Evolutionary conservation across 2,329 filamentous ascomycete species (phyloP).

Genomic region (Aspergillus spinulosporus): DNA sequence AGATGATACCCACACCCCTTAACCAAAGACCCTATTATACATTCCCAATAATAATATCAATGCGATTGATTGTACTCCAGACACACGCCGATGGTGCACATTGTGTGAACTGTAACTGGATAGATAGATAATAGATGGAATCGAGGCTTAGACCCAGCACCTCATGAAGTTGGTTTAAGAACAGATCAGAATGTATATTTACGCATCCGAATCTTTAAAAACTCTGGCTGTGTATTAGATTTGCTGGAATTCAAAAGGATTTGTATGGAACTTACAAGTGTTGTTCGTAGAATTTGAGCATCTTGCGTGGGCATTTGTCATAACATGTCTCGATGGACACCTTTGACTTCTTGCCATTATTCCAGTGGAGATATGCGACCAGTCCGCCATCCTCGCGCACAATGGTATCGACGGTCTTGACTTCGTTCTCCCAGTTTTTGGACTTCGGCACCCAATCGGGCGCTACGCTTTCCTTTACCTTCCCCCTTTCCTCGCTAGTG

Average conservation of each 20-base stretch:
- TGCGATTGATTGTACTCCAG: slow-evolving; percentile 12
- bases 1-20: neutral
- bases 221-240: slow-evolving; percentile 27
- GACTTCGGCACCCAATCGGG: slow-evolving; percentile 42
- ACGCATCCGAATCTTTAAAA: slow-evolving; percentile 38
- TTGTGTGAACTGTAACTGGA: slow-evolving; percentile 1
- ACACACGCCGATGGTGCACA: slow-evolving; percentile 19
- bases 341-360: slow-evolving; percentile 46
- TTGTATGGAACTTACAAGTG: slow-evolving; percentile 43
- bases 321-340: slow-evolving; percentile 45
- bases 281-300: slow-evolving; percentile 52
- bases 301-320: slow-evolving; percentile 46
- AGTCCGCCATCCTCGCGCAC: slow-evolving; percentile 39
- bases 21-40: slow-evolving; percentile 15
- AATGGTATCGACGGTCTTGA: slow-evolving; percentile 46
- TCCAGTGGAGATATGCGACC: slow-evolving; percentile 46
- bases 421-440: slow-evolving; percentile 47
- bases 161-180: neutral
- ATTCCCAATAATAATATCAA: neutral
- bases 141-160: neutral
- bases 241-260: slow-evolving; percentile 17
- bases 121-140: neutral
- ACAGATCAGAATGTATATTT: slow-evolving; percentile 2
- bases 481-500: slow-evolving; percentile 20
- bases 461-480: slow-evolving; percentile 3